Evolutionary conservation across 768 basidiomycete species (phyloP).

Genomic region (Atractiella rhizophila): DNA sequence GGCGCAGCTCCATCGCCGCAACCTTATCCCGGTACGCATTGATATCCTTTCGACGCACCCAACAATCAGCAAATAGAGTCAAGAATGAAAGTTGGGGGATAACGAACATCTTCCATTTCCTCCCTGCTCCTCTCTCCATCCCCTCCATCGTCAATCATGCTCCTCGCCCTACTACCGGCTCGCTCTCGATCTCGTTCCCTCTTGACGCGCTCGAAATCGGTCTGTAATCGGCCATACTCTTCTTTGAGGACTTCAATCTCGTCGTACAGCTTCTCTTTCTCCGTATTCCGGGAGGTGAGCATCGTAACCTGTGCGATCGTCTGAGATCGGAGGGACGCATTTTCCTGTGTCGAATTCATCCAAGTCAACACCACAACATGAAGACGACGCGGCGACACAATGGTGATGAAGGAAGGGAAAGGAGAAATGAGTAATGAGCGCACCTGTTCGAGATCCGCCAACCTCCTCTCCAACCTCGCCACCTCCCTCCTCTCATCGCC

Average conservation of each 20-base stretch:
- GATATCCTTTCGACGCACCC: constrained; percentile 12
- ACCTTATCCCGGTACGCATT: constrained; percentile 16
- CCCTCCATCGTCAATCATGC: constrained; percentile 40
- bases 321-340: constrained; percentile 12
- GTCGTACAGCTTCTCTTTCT: constrained; percentile 22
- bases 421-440: background rate
- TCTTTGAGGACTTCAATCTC: constrained; percentile 44
- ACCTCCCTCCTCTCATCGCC: constrained; percentile 8
- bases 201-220: constrained; percentile 42
- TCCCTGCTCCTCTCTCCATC: constrained; percentile 43
- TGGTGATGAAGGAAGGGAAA: no score
- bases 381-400: background rate
- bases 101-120: constrained; percentile 31
- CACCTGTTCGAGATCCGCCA: constrained; percentile 13
- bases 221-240: constrained; percentile 34
- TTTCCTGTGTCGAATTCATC: constrained; percentile 9
- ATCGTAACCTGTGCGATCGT: constrained; percentile 14
- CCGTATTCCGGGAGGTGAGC: constrained; percentile 13
- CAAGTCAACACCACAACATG: background rate
- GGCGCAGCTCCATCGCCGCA: constrained; percentile 10
- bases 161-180: constrained; percentile 43
- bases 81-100: background rate
- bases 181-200: constrained; percentile 39
- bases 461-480: constrained; percentile 4
- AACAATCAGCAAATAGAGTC: background rate